Conservation (phyloP, 257 asterid species). For the Ilex asprella region DNA sequence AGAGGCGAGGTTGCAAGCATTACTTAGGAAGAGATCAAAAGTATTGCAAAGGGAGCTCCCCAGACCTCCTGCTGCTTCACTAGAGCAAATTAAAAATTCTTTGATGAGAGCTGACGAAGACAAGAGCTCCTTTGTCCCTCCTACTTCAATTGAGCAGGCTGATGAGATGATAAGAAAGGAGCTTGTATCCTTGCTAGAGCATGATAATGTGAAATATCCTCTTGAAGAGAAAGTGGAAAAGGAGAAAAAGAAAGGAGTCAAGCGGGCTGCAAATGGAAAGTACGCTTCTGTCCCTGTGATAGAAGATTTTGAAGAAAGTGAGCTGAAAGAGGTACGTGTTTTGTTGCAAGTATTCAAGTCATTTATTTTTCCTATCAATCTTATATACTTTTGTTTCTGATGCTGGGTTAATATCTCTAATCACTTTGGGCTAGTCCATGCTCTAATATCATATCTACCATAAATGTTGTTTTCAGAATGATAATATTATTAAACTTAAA, state of each 20-base stretch:
- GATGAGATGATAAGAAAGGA: slow-evolving; percentile 86
- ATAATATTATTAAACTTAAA: too few species aligned
- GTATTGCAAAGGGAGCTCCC: slow-evolving; percentile 96
- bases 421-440: too few species aligned
- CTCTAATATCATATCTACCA: too few species aligned
- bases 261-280: slow-evolving; percentile 44
- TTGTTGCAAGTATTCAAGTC: background rate
- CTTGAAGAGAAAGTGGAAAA: slow-evolving; percentile 61
- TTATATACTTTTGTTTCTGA: too few species aligned
- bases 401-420: too few species aligned
- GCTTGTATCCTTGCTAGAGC: slow-evolving; percentile 79
- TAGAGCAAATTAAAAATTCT: slow-evolving; percentile 66
- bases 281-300: slow-evolving; percentile 47
- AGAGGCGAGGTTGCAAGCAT: slow-evolving; percentile 77
- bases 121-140: slow-evolving; percentile 94
- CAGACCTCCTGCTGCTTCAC: slow-evolving; percentile 82
- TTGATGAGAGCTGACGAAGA: slow-evolving; percentile 71
- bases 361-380: background rate
- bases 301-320: slow-evolving; percentile 78
- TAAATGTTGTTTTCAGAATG: too few species aligned
- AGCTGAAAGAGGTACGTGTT: slow-evolving; percentile 65
- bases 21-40: slow-evolving; percentile 86
- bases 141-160: slow-evolving; percentile 85
- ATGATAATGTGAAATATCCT: slow-evolving; percentile 87
- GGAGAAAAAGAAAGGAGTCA: slow-evolving; percentile 79